phyloP scores from a whole-genome alignment of 108 stramenopile species.

The Pseudonitzschia pungens region DNA sequence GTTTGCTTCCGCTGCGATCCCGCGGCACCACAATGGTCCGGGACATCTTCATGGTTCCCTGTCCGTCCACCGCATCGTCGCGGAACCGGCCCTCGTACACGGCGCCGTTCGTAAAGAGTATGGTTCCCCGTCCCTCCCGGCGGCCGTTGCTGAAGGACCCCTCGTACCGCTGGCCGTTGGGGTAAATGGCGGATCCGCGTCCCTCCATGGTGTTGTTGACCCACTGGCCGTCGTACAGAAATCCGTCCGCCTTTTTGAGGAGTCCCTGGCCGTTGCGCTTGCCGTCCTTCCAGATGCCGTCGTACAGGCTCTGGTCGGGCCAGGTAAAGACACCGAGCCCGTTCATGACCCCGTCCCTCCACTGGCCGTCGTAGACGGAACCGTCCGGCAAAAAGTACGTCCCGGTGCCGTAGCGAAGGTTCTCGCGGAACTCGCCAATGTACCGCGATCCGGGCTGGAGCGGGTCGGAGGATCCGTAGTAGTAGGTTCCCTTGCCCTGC shows the following conservation, averaged over 20 bases:
- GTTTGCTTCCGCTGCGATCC: neutral
- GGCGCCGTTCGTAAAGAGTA: constrained; percentile 80
- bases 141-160: constrained; percentile 76
- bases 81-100: constrained; percentile 90
- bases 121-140: constrained; percentile 87
- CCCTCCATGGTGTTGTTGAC: constrained; percentile 89
- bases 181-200: constrained; percentile 75
- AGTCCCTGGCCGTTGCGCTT: constrained; percentile 75
- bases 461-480: constrained; percentile 43
- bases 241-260: constrained; percentile 74
- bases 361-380: constrained; percentile 77
- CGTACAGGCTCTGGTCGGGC: constrained; percentile 71
- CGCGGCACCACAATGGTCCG: constrained; percentile 60
- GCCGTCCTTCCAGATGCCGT: constrained; percentile 85
- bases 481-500: constrained; percentile 81
- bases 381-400: constrained; percentile 75
- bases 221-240: constrained; percentile 90
- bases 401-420: constrained; percentile 71
- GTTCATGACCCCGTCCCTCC: constrained; percentile 74
- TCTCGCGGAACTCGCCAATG: constrained; percentile 84
- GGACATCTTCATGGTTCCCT: constrained; percentile 88
- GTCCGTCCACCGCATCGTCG: constrained; percentile 89
- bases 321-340: constrained; percentile 80
- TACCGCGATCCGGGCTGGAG: constrained; percentile 48
- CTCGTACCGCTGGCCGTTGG: constrained; percentile 85